Conservation (phyloP, 2,329 filamentous ascomycete genomes). For the Ramichloridium luteum region DNA sequence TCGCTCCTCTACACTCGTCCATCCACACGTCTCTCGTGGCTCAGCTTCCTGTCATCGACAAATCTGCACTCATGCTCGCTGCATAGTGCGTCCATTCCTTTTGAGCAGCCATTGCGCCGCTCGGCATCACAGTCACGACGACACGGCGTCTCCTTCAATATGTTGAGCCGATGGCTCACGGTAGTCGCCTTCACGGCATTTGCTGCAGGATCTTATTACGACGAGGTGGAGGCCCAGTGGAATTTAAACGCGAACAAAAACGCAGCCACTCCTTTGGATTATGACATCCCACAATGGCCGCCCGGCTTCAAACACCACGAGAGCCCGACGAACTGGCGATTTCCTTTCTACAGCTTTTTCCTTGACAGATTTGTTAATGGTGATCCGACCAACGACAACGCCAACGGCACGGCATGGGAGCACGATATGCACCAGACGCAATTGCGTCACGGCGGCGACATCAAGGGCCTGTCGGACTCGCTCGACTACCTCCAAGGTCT, state of each 20-base stretch:
- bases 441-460: slow-evolving; percentile 51
- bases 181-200: slow-evolving; percentile 14
- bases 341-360: slow-evolving; percentile 55
- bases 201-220: slow-evolving; percentile 29
- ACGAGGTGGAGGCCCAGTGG: slow-evolving; percentile 39
- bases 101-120: slow-evolving; percentile 6
- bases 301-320: slow-evolving; percentile 32
- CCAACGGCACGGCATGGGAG: slow-evolving; percentile 49
- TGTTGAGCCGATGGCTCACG: slow-evolving; percentile 14
- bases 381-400: slow-evolving; percentile 51
- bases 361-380: slow-evolving; percentile 54
- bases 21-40: too few species aligned
- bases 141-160: slow-evolving; percentile 9
- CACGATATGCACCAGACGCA: slow-evolving; percentile 49
- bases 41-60: too few species aligned
- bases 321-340: slow-evolving; percentile 51
- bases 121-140: slow-evolving; percentile 8
- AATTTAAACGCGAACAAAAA: slow-evolving; percentile 50
- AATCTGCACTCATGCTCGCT: too few species aligned
- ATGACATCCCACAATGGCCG: slow-evolving; percentile 37
- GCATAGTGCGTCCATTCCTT: too few species aligned
- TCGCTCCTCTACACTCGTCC: too few species aligned
- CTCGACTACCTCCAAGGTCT: slow-evolving; percentile 54
- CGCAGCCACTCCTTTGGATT: slow-evolving; percentile 45
- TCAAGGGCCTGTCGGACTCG: slow-evolving; percentile 45